Evolutionary conservation across 495 filamentous ascomycete genomes (phyloP).

Genomic region (Penicillium arizonense): DNA sequence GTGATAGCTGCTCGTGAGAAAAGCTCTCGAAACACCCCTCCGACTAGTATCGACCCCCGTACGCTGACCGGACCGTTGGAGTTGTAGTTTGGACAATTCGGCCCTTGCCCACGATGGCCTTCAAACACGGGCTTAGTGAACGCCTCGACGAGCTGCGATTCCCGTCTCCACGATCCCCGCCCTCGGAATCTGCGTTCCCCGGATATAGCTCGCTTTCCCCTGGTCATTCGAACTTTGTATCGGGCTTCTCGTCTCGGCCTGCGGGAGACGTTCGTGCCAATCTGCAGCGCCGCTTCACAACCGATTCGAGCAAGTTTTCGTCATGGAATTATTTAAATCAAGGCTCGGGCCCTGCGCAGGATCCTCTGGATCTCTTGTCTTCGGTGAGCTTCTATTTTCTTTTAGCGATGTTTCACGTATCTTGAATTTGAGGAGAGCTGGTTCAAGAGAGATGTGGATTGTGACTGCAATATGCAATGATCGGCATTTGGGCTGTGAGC

Average conservation of each 20-base stretch:
- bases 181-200: slow-evolving; percentile 66
- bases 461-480: too few relatives aligned
- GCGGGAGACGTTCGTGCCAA: slow-evolving; percentile 64
- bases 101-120: slow-evolving; percentile 55
- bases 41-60: slow-evolving; percentile 9
- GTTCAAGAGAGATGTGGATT: too few relatives aligned
- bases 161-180: slow-evolving; percentile 68
- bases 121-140: slow-evolving; percentile 62
- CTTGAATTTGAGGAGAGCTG: neutral
- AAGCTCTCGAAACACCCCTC: slow-evolving; percentile 7
- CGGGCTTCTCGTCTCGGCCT: slow-evolving; percentile 49
- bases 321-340: slow-evolving; percentile 68
- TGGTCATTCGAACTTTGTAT: slow-evolving; percentile 57
- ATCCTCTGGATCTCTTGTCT: slow-evolving; percentile 56
- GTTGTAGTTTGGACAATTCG: slow-evolving; percentile 33
- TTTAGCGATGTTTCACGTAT: slow-evolving; percentile 8
- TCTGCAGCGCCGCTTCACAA: slow-evolving; percentile 90
- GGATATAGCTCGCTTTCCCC: slow-evolving; percentile 69
- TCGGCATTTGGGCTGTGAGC: too few relatives aligned
- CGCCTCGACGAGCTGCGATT: slow-evolving; percentile 77
- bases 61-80: slow-evolving; percentile 24
- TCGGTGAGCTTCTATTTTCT: slow-evolving; percentile 41
- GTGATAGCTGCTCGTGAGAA: slow-evolving; percentile 4
- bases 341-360: slow-evolving; percentile 45
- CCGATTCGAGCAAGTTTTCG: slow-evolving; percentile 81